A percentile compares a stretch with the other conserved stretches of the same genome.
Evolutionary conservation across 2,329 filamentous ascomycete species (phyloP).

Genomic region (Eutypa lata): DNA sequence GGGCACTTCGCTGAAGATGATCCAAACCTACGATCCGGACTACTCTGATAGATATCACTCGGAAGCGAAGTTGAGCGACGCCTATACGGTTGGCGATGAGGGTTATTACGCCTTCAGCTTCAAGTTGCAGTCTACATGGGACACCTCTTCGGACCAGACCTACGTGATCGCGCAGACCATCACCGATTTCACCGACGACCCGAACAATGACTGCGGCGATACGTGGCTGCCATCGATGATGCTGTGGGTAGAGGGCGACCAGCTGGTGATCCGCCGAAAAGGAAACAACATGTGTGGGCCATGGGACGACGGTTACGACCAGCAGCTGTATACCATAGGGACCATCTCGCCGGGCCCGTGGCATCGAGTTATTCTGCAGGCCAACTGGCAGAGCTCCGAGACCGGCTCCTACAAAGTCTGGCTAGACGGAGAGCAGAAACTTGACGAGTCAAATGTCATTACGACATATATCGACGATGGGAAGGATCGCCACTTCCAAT

Average conservation of each 20-base stretch:
- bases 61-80: no score
- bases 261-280: slow-evolving; percentile 31
- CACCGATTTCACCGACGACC: slow-evolving; percentile 28
- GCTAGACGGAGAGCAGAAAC: slow-evolving; percentile 29
- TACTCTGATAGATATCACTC: no score
- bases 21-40: no score
- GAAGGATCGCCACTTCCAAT: slow-evolving; percentile 26
- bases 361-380: slow-evolving; percentile 31
- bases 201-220: slow-evolving; percentile 22
- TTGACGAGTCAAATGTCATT: slow-evolving; percentile 19
- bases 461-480: slow-evolving; percentile 30
- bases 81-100: no score
- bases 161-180: slow-evolving; percentile 36
- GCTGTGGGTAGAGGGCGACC: slow-evolving; percentile 8
- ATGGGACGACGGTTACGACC: slow-evolving; percentile 7
- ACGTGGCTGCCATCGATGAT: slow-evolving; percentile 28
- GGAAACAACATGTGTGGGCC: slow-evolving; percentile 25
- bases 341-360: slow-evolving; percentile 29
- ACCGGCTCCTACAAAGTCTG: slow-evolving; percentile 32
- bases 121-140: no score
- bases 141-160: slow-evolving; percentile 27
- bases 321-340: slow-evolving; percentile 21
- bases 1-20: no score
- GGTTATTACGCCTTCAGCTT: no score
- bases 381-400: slow-evolving; percentile 28